Evolutionary conservation across 2,329 filamentous ascomycete genomes (phyloP), one percentile per base, ranked within the genome.

Genomic region (Ophiocordyceps camponoti-rufipedis): DNA sequence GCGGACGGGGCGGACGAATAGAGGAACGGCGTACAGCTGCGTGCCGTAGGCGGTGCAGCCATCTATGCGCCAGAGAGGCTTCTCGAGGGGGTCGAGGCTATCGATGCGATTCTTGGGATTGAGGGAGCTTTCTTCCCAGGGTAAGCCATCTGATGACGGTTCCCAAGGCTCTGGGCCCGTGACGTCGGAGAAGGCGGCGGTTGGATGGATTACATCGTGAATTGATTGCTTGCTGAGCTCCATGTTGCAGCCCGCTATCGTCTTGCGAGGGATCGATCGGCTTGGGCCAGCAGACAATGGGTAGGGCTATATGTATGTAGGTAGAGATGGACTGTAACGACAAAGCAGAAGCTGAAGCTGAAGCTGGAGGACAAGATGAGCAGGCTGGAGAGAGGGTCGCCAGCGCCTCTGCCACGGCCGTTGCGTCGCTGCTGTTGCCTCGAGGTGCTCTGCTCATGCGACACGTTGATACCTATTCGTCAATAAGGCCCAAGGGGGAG

Each of bases 21-120:
- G 59, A 14, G 75, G 74, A 4, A 75, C 54, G 28, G 66, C 68
- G 54, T 72, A 78, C 53, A 70, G 74, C 54, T 77, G 74, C 11
- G 70, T 75, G 5, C 74, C 75, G 46, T 73, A 63, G 16, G 67
- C 70, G 19, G 71, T 70, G 51, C 68, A 73, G 43, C 75, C 74
- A 50, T 79, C 74, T 43, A 80, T 69, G 32, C 71, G 66, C 74
- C 75, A 80, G 8, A 72, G 56, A 2, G 72, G 66, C 1, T 58
- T 51, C 13, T 52, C 44, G 2, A 66, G 64, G 8, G 62, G 56
- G 3, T 63, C 65, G 14, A 79, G 66, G 49, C 71, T 75, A 54
- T 78, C 67, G 54, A 78, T 71, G 48, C 74, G 67, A 52, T 77
- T 78, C 55, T 74, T 75, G 8, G 74, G 75, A 49, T 79, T 79